Conservation (phyloP, 2,329 filamentous ascomycete genomes). For the Fusarium sp. region DNA sequence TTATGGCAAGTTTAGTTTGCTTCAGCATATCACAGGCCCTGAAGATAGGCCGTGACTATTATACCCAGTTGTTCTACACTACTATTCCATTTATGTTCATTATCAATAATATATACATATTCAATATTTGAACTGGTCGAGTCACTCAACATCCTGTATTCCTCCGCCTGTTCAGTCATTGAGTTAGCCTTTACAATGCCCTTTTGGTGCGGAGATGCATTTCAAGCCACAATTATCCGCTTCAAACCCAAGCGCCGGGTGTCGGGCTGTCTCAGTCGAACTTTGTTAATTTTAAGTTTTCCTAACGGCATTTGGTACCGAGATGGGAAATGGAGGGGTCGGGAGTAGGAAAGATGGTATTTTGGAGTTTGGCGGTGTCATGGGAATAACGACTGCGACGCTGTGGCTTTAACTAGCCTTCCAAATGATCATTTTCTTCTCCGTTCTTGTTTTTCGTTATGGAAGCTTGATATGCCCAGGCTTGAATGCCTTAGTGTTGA, state of each 20-base stretch:
- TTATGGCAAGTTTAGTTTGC: neutral
- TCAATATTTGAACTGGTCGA: neutral
- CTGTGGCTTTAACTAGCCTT: neutral
- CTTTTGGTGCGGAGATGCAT: neutral
- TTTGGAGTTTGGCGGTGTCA: neutral
- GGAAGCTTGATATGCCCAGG: too few species aligned
- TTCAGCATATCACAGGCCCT: neutral
- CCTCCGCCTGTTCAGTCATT: neutral
- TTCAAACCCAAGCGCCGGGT: slow-evolving; percentile 6
- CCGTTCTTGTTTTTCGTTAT: too few species aligned
- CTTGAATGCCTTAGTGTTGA: too few species aligned
- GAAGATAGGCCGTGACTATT: slow-evolving; percentile 8
- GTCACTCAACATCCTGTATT: neutral
- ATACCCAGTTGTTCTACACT: slow-evolving; percentile 27
- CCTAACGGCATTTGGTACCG: neutral
- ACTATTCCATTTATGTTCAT: neutral
- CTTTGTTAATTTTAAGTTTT: neutral
- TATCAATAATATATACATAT: slow-evolving; percentile 2
- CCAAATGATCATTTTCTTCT: too few species aligned
- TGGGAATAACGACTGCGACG: neutral
- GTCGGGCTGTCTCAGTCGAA: neutral
- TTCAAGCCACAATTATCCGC: slow-evolving; percentile 3
- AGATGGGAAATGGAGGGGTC: neutral
- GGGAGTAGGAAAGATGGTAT: neutral
- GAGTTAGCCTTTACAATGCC: neutral